These are phyloP conservation scores for Nectriaceae sp. DNA, from an alignment of 2,329 filamentous ascomycete genomes.

Conservation along the genomic window DNA sequence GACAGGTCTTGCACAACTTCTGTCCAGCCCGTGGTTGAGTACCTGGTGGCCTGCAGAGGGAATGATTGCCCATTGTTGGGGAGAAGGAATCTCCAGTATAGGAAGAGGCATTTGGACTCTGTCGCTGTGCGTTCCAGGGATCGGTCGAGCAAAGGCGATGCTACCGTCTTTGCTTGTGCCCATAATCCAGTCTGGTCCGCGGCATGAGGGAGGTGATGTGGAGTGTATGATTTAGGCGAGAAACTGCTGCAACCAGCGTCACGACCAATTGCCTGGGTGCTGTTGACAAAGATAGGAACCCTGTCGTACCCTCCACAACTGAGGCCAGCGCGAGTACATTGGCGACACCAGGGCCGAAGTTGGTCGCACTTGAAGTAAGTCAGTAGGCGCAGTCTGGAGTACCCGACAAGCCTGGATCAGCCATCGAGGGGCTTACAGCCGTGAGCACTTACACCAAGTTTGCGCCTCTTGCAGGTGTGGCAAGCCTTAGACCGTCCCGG, in stretches of 20 bases:
- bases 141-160: neutral
- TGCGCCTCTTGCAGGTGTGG: conserved; percentile 12
- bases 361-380: conserved; percentile 2
- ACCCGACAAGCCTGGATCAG: too few relatives aligned
- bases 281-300: conserved; percentile 1
- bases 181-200: neutral
- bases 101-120: neutral
- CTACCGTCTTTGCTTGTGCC: neutral
- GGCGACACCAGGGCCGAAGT: conserved; percentile 2
- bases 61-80: conserved; percentile 2
- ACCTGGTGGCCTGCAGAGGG: neutral
- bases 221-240: neutral
- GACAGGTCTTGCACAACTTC: conserved; percentile 1
- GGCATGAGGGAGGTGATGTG: neutral
- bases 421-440: neutral
- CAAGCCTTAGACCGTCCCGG: conserved; percentile 12
- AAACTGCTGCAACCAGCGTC: neutral
- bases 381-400: neutral
- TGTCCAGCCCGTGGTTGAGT: conserved; percentile 4
- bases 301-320: conserved; percentile 2
- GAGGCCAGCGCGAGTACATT: neutral
- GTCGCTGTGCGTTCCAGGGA: neutral
- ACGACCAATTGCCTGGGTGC: neutral
- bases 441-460: conserved; percentile 11
- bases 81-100: neutral